These are phyloP conservation scores for Pseudocercospora crystallina DNA, from an alignment of 2,329 filamentous ascomycete species.

Conservation along the genomic window DNA sequence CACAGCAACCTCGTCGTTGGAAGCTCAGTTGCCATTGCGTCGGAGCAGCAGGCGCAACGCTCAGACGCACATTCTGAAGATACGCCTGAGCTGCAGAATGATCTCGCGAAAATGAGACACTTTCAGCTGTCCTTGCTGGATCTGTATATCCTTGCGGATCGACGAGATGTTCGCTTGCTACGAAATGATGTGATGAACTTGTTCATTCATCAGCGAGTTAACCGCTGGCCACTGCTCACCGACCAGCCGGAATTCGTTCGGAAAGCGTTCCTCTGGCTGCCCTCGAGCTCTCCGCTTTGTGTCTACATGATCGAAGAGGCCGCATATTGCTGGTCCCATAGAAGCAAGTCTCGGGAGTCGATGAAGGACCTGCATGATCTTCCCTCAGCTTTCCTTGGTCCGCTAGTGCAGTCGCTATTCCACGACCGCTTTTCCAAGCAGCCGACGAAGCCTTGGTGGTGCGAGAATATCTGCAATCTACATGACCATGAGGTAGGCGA, in stretches of 20 bases:
- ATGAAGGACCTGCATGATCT: no score
- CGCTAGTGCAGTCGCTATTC: no score
- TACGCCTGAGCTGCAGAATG: background rate
- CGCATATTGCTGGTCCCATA: background rate
- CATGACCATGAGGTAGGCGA: no score
- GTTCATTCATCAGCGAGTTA: background rate
- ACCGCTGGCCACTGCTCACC: background rate
- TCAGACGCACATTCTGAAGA: background rate
- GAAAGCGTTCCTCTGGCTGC: background rate
- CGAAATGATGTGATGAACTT: background rate
- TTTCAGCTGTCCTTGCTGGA: background rate
- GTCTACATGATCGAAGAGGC: constrained; percentile 3
- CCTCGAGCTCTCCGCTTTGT: background rate
- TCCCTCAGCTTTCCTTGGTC: no score
- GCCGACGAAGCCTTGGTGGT: no score
- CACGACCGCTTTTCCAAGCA: no score
- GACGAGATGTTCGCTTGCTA: background rate
- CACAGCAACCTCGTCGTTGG: no score
- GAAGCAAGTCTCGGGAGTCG: no score
- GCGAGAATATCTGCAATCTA: no score
- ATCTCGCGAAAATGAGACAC: background rate
- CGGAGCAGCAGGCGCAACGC: background rate
- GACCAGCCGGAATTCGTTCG: background rate
- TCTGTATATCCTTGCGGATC: constrained; percentile 2
- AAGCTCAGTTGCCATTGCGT: no score